phyloP scores from a whole-genome alignment of 345 rosid genomes.

The Ceriops tagal region DNA sequence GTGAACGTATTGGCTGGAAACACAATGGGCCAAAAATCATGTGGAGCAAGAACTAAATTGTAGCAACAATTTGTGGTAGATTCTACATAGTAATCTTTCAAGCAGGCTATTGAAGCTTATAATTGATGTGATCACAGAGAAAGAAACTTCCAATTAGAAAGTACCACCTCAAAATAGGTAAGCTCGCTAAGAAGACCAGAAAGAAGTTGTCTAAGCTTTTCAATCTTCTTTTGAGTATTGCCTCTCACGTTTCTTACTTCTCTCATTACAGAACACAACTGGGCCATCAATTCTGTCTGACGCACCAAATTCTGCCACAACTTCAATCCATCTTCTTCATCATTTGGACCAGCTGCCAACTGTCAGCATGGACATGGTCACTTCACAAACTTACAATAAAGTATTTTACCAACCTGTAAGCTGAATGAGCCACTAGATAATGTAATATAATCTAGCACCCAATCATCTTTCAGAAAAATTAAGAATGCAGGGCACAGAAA shows the following conservation, averaged over 20 bases:
- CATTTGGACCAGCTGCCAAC: constrained; percentile 55
- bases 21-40: constrained; percentile 16
- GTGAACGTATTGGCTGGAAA: constrained; percentile 88
- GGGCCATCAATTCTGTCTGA: constrained; percentile 94
- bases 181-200: constrained; percentile 95
- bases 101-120: constrained; percentile 14
- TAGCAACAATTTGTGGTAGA: constrained; percentile 9
- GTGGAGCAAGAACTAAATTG: constrained; percentile 8
- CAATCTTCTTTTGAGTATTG: constrained; percentile 95
- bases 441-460: neutral
- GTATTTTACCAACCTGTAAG: neutral
- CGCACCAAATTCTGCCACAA: constrained; percentile 92
- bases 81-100: constrained; percentile 6
- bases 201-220: constrained; percentile 95
- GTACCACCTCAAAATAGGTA: constrained; percentile 94
- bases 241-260: constrained; percentile 97
- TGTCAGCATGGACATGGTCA: constrained; percentile 32
- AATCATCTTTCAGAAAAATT: neutral
- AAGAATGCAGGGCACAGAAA: constrained; percentile 6
- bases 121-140: constrained; percentile 5
- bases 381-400: constrained; percentile 9
- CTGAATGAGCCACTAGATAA: too few species aligned
- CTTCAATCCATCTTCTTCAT: constrained; percentile 73
- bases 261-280: constrained; percentile 78
- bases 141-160: constrained; percentile 19